Conservation (phyloP, 2,329 filamentous ascomycete genomes). For the Venturia carpophila region DNA sequence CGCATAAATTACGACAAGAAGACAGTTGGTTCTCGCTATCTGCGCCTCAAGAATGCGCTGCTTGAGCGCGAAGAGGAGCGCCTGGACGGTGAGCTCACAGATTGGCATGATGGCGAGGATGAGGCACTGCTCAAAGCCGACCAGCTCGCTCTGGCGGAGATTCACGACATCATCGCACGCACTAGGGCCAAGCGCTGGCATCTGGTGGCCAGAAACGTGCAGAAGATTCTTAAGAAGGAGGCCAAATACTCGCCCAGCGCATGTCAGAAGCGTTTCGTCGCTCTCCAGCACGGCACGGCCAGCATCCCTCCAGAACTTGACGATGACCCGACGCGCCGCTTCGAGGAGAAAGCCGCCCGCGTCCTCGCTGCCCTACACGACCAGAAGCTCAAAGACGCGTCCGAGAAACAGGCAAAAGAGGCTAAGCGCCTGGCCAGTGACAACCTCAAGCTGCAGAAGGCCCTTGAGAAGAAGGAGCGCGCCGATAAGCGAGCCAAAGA, state of each 20-base stretch:
- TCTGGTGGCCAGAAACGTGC: conserved; percentile 37
- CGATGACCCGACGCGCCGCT: conserved; percentile 33
- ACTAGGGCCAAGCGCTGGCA: conserved; percentile 39
- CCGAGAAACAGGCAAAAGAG: conserved; percentile 7
- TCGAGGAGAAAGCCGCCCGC: conserved; percentile 27
- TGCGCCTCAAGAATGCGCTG: conserved; percentile 38
- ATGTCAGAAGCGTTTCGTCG: conserved; percentile 38
- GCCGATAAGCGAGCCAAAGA: conserved; percentile 12
- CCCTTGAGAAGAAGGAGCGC: conserved; percentile 5
- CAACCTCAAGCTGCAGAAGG: conserved; percentile 4
- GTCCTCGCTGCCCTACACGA: conserved; percentile 20
- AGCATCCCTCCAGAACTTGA: conserved; percentile 38
- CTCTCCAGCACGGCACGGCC: conserved; percentile 37
- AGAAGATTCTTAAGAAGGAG: conserved; percentile 29
- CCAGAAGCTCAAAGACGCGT: conserved; percentile 6
- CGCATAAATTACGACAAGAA: conserved; percentile 39
- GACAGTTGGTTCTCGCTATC: conserved; percentile 42
- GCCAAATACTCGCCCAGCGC: conserved; percentile 41
- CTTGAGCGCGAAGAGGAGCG: conserved; percentile 38
- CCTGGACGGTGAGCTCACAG: conserved; percentile 40
- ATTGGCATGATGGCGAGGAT: conserved; percentile 46
- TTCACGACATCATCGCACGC: conserved; percentile 34
- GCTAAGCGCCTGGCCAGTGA: conserved; percentile 4
- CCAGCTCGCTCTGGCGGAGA: conserved; percentile 36
- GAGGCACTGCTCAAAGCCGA: conserved; percentile 36